phyloP scores from a whole-genome alignment of 768 basidiomycete species.

The Mycena belliarum region DNA sequence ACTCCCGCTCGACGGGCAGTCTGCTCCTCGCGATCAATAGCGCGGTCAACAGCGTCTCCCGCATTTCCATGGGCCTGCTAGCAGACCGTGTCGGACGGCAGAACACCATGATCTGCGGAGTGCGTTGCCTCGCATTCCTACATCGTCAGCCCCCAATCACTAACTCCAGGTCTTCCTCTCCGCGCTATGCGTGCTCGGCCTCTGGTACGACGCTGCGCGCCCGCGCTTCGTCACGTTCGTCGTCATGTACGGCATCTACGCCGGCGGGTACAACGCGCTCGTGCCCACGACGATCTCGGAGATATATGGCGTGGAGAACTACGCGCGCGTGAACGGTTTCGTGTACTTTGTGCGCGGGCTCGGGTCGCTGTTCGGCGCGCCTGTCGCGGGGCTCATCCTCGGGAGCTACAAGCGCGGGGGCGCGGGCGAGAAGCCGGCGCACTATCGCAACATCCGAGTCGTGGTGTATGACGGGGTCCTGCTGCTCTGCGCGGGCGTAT shows the following conservation, averaged over 20 bases:
- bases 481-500: slow-evolving; percentile 36
- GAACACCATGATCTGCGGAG: slow-evolving; percentile 43
- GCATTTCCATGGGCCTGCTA: slow-evolving; percentile 40
- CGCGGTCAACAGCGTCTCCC: slow-evolving; percentile 34
- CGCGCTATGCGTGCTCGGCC: slow-evolving; percentile 37
- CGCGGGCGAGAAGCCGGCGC: slow-evolving; percentile 23
- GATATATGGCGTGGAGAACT: slow-evolving; percentile 44
- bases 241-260: slow-evolving; percentile 42
- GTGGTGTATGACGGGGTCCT: slow-evolving; percentile 39
- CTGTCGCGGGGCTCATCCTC: slow-evolving; percentile 42
- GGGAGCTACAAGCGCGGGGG: slow-evolving; percentile 31
- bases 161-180: slow-evolving; percentile 40
- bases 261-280: slow-evolving; percentile 47
- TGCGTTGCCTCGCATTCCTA: slow-evolving; percentile 22
- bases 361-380: slow-evolving; percentile 42
- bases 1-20: slow-evolving; percentile 37
- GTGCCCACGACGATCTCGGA: slow-evolving; percentile 46
- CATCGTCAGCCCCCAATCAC: too few species aligned
- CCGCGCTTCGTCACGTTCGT: slow-evolving; percentile 41
- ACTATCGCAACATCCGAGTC: slow-evolving; percentile 39
- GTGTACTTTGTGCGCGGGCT: slow-evolving; percentile 45
- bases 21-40: slow-evolving; percentile 43
- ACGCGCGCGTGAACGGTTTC: slow-evolving; percentile 41
- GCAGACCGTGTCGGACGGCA: slow-evolving; percentile 45
- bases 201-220: slow-evolving; percentile 43